A percentile compares a stretch with the other conserved stretches of the same genome.
Conservation (phyloP, 805 yeast genomes). For the Wickerhamomyces strasburgensis region DNA sequence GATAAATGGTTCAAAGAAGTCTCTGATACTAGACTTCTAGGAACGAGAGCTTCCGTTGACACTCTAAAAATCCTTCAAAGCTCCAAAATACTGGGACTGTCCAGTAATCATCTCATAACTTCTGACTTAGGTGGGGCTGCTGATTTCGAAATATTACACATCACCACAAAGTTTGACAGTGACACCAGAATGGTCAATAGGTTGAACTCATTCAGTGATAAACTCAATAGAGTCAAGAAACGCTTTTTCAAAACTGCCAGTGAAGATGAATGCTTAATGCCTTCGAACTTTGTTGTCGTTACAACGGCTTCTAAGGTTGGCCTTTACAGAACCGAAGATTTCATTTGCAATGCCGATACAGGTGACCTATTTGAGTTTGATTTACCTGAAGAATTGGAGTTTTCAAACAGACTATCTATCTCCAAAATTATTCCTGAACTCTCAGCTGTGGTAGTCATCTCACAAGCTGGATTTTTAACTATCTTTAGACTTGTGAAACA, state of each 20-base stretch:
- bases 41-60: constrained; percentile 32
- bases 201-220: constrained; percentile 24
- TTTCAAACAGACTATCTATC: constrained; percentile 26
- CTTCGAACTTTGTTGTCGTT: constrained; percentile 34
- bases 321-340: constrained; percentile 38
- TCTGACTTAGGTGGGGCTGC: constrained; percentile 38
- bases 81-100: constrained; percentile 35
- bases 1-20: constrained; percentile 44
- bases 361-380: constrained; percentile 36
- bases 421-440: constrained; percentile 34
- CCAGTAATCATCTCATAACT: constrained; percentile 35
- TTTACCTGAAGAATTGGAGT: constrained; percentile 8
- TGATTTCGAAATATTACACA: constrained; percentile 24
- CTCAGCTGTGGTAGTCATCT: constrained; percentile 35
- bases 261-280: constrained; percentile 25
- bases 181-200: constrained; percentile 1
- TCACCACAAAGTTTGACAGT: constrained; percentile 19
- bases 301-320: constrained; percentile 43
- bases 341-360: constrained; percentile 46
- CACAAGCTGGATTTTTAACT: constrained; percentile 40
- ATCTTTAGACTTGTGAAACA: constrained; percentile 38
- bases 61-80: constrained; percentile 32
- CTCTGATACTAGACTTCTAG: constrained; percentile 39
- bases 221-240: constrained; percentile 17
- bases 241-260: constrained; percentile 17